Evolutionary conservation across 2,329 filamentous ascomycete genomes (phyloP), one percentile per base, ranked within the genome.

Genomic region (Sporothrix variecibatus): DNA sequence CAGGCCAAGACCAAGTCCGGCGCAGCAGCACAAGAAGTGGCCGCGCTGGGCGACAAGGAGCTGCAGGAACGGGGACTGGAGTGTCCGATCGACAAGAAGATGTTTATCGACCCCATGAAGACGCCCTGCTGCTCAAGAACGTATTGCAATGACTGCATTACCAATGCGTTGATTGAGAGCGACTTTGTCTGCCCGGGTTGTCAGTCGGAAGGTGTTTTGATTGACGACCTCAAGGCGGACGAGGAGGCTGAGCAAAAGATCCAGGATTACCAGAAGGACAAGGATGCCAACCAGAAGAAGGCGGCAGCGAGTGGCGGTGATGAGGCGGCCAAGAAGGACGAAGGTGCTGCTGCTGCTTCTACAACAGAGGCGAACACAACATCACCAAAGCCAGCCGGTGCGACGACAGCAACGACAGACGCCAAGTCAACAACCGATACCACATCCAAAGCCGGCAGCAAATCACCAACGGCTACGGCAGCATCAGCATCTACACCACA

Each of bases 131-230:
- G 96, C 88, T 90, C 93, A 86, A 97, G 93, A 89, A 98, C 95
- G 82, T 99, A 97, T 88, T 99, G 96, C 89, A 96, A 96, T 90
- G 94, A 98, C 83, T 99, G 96, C 92, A 98, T 99, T 85, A 97
- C 96, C 83, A 97, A 97, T 89, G 94, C 95, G 84, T 91, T 99
- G 84, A 95, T 98, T 85, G 95, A 98, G 87, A 96, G 93, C 89
- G 96, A 99, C 88, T 94, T 99, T 85, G 88, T 95, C 83, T 99
- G 96, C 84, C 96, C 96, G 77, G 92, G 91, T 78, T 99, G 96
- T 87, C 90, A 93, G 84, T 93, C 92, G 76, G 94, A 97, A 82
- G 94, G 94, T 80, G 94, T 98, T 77, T 87, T 98, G 80, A 93
- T 98, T 84, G 95, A 98, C 87, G 93, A 97, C 83, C 89, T 99